A percentile compares a stretch with the other conserved stretches of the same genome.
Conservation (phyloP, 176 grass and related monocot species). For the Olyra latifolia region DNA sequence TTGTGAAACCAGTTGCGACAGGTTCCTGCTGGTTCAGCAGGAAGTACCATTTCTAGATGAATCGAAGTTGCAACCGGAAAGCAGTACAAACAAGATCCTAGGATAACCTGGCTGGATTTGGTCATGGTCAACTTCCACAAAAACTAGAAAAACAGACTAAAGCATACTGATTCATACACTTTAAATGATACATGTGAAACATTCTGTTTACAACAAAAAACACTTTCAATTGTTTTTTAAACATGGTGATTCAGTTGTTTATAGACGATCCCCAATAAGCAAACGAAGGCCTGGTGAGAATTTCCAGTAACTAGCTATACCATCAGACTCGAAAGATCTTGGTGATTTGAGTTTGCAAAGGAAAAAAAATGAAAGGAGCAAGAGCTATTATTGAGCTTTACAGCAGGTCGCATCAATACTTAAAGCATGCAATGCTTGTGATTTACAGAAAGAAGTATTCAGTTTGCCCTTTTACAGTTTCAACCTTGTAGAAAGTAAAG, state of each 20-base stretch:
- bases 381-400: neutral
- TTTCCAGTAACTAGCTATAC: neutral
- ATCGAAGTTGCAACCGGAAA: neutral
- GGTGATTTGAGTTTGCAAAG: neutral
- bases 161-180: neutral
- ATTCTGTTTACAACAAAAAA: neutral
- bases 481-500: neutral
- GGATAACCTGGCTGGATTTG: neutral
- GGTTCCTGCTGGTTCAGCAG: neutral
- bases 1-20: neutral
- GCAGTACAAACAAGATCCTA: conserved; percentile 9
- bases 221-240: neutral
- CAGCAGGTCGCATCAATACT: neutral
- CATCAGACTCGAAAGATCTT: neutral
- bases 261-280: neutral
- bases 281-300: neutral
- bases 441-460: neutral
- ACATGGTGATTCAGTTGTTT: neutral
- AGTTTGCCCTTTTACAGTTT: neutral
- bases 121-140: neutral
- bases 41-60: neutral
- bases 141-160: neutral
- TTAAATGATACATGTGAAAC: neutral
- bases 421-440: neutral
- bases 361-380: neutral